Evolutionary conservation across 805 yeast species (phyloP).

Genomic region (Yarrowia keelungensis): DNA sequence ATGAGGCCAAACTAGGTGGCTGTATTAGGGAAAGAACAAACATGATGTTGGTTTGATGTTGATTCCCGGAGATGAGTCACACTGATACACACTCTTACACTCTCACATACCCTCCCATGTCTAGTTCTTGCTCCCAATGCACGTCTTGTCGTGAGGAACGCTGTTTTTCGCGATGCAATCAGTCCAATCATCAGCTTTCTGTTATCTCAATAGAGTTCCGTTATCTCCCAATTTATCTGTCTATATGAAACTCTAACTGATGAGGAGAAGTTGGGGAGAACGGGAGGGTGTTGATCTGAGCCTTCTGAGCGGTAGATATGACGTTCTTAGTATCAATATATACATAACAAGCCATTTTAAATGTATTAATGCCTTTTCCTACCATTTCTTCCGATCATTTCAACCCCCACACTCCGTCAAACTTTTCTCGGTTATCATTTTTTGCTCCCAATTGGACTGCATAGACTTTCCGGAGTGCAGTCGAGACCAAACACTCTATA

Average conservation of each 20-base stretch:
- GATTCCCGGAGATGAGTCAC: too few relatives aligned
- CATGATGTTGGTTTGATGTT: too few relatives aligned
- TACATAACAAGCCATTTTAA: neutral
- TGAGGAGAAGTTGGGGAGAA: neutral
- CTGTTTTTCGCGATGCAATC: slow-evolving; percentile 1
- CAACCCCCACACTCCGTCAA: neutral
- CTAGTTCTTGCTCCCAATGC: neutral
- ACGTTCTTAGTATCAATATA: neutral
- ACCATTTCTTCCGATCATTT: too few relatives aligned
- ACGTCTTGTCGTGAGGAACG: neutral
- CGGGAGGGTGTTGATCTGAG: too few relatives aligned
- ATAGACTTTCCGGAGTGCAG: neutral
- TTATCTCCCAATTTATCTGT: slow-evolving; percentile 13
- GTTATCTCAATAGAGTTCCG: slow-evolving; percentile 13
- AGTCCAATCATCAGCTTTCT: neutral
- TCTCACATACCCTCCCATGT: too few relatives aligned
- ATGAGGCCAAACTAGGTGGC: too few relatives aligned
- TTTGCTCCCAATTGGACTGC: slow-evolving; percentile 34
- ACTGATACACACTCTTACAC: too few relatives aligned
- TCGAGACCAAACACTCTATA: too few relatives aligned
- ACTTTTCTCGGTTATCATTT: slow-evolving; percentile 19
- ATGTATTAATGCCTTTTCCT: too few relatives aligned
- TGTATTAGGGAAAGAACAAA: too few relatives aligned
- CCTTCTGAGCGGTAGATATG: neutral
- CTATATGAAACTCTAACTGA: slow-evolving; percentile 8